Evolutionary conservation across 176 grass and related monocot species (phyloP), one percentile per base, ranked within the genome.

Genomic region (Paspalum notatum): DNA sequence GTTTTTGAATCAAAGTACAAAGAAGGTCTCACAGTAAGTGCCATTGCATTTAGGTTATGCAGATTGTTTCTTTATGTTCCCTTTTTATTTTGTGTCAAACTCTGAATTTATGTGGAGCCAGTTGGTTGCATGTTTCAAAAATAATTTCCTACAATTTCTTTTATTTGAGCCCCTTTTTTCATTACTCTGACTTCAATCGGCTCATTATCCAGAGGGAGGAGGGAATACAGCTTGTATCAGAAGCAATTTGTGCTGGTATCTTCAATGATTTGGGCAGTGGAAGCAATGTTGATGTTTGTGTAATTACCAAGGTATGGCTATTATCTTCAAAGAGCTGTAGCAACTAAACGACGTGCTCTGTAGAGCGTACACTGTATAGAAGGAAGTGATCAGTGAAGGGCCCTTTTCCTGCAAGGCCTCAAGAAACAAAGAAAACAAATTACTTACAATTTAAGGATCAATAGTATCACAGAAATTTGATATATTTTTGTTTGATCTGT

Each of bases 261-360:
- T 91, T 87, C 80, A 93, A 87, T 77, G 94, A 89, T 44, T 85
- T 91, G 76, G 93, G 90, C 42, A 89, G 83, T 87, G 90, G 87
- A 52, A 96, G 90, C 79, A 92, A 96, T 14, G 85, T 89, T 6
- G 90, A 89, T 64, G 82, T 92, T 50, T 93, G 85, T 78, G 87
- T 88, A 47, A 96, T 96, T 71, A 87, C 83, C 4, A 91, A 86
- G 83, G 85, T 92, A 74, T 63, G 20, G 4, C 20, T 46, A 20
- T 47, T 47, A 12, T 62, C 42, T 77, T 8, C 5, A 21, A 56
- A 41, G 26, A 40, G 5, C 5, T 41, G 61, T 42, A 6, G 39
- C 7, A 0, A 7, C 24, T 38, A 12, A 65, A 25, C 6, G 53
- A 0, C 47, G 8, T 72, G 58, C 21, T 45, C 4, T 41, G 65